Conservation (phyloP, 768 basidiomycete genomes). For the Tricholoma matsutake region DNA sequence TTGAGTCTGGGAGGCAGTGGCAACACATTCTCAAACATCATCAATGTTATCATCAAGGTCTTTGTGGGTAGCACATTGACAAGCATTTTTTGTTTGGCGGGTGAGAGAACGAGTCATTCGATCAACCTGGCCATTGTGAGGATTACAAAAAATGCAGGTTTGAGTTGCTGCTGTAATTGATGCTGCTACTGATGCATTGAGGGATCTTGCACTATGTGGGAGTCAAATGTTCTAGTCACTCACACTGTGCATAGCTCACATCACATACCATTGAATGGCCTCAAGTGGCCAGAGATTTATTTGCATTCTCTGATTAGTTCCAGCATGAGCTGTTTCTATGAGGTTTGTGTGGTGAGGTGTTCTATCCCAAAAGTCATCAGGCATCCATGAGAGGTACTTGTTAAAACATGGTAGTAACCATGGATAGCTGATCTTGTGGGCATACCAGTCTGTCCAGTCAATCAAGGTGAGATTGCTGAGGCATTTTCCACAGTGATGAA, state of each 20-base stretch:
- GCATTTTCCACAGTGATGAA: neutral
- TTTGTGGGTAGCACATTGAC: neutral
- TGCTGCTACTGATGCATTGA: neutral
- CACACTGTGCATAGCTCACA: neutral
- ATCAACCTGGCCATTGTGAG: neutral
- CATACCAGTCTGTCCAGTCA: neutral
- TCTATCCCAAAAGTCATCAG: neutral
- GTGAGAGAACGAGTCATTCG: neutral
- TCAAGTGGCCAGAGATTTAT: neutral
- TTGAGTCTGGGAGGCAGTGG: neutral
- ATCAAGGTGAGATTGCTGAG: neutral
- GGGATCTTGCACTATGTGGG: neutral
- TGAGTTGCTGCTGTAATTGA: neutral
- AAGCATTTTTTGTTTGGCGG: neutral
- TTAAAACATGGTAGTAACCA: slow-evolving; percentile 4
- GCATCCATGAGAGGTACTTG: neutral
- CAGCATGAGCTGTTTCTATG: slow-evolving; percentile 1
- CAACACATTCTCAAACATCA: neutral
- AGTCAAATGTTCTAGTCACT: neutral
- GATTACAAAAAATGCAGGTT: neutral
- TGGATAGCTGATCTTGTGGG: neutral
- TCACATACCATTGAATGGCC: neutral
- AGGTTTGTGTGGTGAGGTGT: neutral
- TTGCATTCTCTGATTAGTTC: neutral
- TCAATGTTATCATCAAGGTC: neutral